A percentile compares a stretch with the other conserved stretches of the same genome.
Evolutionary conservation across 192 early-diverging fungal genomes (phyloP).

Genomic region (Jimgerdemannia flammicorona): DNA sequence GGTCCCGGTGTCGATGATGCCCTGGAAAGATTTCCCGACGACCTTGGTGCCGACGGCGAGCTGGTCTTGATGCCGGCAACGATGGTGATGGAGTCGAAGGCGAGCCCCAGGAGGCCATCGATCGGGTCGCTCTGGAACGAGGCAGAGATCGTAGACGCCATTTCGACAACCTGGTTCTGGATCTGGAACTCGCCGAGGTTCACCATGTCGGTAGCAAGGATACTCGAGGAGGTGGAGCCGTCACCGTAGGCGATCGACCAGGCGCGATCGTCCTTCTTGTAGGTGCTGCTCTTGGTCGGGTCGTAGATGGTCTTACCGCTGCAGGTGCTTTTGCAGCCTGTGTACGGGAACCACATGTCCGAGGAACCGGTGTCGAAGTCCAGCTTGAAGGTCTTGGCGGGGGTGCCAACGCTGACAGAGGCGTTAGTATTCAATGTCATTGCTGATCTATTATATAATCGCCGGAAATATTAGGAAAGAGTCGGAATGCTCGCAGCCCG

Average conservation of each 20-base stretch:
- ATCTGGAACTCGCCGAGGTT: slow-evolving; percentile 57
- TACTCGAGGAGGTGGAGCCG: slow-evolving; percentile 43
- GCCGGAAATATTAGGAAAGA: no score
- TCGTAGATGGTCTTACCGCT: slow-evolving; percentile 8
- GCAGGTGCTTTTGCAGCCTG: not conserved
- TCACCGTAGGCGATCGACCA: slow-evolving; percentile 66
- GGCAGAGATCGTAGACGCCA: slow-evolving; percentile 54
- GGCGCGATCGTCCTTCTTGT: not conserved
- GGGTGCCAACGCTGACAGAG: no score
- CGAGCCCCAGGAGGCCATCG: slow-evolving; percentile 64
- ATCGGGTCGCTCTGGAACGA: slow-evolving; percentile 54
- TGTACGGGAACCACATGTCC: slow-evolving; percentile 3
- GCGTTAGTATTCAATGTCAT: no score
- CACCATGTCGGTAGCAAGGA: slow-evolving; percentile 48
- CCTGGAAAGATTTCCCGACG: no score
- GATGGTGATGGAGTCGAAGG: slow-evolving; percentile 43
- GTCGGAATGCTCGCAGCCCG: no score
- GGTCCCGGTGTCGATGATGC: no score
- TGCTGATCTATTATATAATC: no score
- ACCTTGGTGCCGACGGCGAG: no score
- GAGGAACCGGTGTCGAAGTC: not conserved
- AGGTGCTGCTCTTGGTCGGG: slow-evolving; percentile 3
- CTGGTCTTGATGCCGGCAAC: slow-evolving; percentile 40
- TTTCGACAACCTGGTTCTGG: slow-evolving; percentile 54
- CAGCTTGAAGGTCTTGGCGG: no score